phyloP scores from a whole-genome alignment of 352 stramenopile genomes.

The Globisporangium emineosum region DNA sequence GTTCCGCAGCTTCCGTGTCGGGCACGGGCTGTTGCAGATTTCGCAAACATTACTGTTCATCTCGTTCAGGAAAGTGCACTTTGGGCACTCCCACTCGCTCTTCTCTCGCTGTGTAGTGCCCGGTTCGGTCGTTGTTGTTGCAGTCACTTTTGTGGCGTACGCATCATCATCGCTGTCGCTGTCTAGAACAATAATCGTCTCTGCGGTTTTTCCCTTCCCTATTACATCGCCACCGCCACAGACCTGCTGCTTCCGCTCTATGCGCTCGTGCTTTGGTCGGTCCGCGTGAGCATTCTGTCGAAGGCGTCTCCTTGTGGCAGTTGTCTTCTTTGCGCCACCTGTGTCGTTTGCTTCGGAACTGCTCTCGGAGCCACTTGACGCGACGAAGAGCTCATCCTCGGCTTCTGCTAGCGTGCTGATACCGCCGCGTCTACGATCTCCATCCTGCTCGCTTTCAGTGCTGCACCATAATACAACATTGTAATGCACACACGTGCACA shows the following conservation, averaged over 20 bases:
- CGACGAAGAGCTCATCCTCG: slow-evolving; percentile 7
- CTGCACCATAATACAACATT: background rate
- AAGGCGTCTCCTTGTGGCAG: background rate
- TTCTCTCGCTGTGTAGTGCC: background rate
- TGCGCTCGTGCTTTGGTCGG: background rate
- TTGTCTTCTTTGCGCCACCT: background rate
- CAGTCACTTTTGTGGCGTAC: slow-evolving; percentile 14
- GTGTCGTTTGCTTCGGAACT: background rate
- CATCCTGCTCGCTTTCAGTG: background rate
- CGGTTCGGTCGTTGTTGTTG: background rate
- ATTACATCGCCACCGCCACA: background rate
- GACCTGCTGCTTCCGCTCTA: background rate
- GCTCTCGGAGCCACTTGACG: slow-evolving; percentile 8
- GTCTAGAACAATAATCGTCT: slow-evolving; percentile 6
- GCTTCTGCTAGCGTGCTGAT: background rate
- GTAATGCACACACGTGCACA: background rate
- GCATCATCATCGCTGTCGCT: slow-evolving; percentile 31
- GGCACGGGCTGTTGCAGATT: slow-evolving; percentile 31
- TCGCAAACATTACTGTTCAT: slow-evolving; percentile 27
- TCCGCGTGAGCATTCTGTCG: background rate
- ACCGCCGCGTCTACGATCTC: background rate
- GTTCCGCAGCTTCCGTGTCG: slow-evolving; percentile 27
- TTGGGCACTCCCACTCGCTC: slow-evolving; percentile 35
- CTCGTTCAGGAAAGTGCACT: slow-evolving; percentile 53
- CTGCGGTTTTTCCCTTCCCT: background rate